Evolutionary conservation across 306 rosid genomes (phyloP), one percentile per base, ranked within the genome.

Genomic region (Casuarina equisetifolia): DNA sequence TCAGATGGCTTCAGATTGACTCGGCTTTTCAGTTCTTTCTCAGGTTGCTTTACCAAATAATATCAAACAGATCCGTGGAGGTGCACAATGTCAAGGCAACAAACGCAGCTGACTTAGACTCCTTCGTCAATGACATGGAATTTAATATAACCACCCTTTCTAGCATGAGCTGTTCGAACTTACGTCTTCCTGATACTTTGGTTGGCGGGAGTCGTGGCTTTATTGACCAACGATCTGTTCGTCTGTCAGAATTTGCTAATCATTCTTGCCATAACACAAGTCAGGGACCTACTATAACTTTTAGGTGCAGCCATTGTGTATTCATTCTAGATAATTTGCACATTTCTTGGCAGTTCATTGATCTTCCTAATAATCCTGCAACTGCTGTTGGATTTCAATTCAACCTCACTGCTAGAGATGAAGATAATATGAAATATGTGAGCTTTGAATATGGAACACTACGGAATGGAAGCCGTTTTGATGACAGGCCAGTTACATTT

Each of bases 21-120:
- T 85, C 79, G 83, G 70, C 15, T 72, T 80, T 82, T 74, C 88
- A 80, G 87, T 90, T 76, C 69, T 54, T 58, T 86, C 66, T 77
- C 90, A 96, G 99, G 87, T 85, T 91, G 94, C 88, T 96, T 25
- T 96, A 96, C 90, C 98, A 96, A 89, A 86, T 80, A 89, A 92
- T 96, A 87, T 86, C 96, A 39, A 91, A 90, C 84, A 88, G 99
- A 87, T 79, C 88, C 67, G 88, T 96, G 36, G 99, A 96, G 86
- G 98, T 96, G 75, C 98, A 91, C 80, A 96, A 91, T 68, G 86
- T 96, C 63, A 87, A 90, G 84, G 98, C 99, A 57, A 86, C 90
- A 62, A 96, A 85, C 87, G 90, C 90, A 77, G 94, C 96, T 0
- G 98, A 92, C 32, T 66, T 96, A 73, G 78, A 84, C 58, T 83